Evolutionary conservation across 768 basidiomycete genomes (phyloP).

Genomic region (Rhizopogon vinicolor): DNA sequence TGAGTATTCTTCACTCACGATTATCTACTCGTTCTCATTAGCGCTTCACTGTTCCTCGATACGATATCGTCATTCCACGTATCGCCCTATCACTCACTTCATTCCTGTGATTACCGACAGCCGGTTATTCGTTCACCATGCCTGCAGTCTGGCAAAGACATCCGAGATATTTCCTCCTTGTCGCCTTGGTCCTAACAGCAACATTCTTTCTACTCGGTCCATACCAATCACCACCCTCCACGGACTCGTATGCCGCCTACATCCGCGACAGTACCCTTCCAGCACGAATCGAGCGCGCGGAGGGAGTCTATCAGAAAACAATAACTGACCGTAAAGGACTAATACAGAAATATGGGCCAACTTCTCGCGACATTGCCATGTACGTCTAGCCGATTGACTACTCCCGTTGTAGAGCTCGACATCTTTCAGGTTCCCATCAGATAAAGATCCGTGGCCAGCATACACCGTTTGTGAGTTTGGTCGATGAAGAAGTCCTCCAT

Average conservation of each 20-base stretch:
- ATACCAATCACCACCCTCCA: constrained; percentile 22
- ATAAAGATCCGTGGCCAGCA: constrained; percentile 48
- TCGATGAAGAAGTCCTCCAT: neutral
- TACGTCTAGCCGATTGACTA: constrained; percentile 22
- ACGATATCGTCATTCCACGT: constrained; percentile 10
- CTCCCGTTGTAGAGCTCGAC: constrained; percentile 1
- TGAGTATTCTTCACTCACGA: neutral
- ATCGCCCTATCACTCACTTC: constrained; percentile 3
- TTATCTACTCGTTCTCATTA: neutral
- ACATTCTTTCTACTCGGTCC: constrained; percentile 46
- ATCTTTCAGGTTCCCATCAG: constrained; percentile 45
- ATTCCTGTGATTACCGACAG: constrained; percentile 1
- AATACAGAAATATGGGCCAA: constrained; percentile 52
- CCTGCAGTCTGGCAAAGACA: constrained; percentile 37
- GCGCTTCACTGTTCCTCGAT: neutral
- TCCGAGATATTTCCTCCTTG: constrained; percentile 46
- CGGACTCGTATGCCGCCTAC: constrained; percentile 17
- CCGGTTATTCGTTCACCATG: constrained; percentile 14
- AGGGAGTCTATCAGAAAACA: constrained; percentile 41
- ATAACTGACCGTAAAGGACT: constrained; percentile 39
- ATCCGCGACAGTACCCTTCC: constrained; percentile 32
- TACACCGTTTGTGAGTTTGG: constrained; percentile 50
- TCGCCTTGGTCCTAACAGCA: constrained; percentile 35
- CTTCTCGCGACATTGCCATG: constrained; percentile 42
- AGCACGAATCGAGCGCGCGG: constrained; percentile 36